Conservation (phyloP, 345 rosid species). For the Punica granatum region DNA sequence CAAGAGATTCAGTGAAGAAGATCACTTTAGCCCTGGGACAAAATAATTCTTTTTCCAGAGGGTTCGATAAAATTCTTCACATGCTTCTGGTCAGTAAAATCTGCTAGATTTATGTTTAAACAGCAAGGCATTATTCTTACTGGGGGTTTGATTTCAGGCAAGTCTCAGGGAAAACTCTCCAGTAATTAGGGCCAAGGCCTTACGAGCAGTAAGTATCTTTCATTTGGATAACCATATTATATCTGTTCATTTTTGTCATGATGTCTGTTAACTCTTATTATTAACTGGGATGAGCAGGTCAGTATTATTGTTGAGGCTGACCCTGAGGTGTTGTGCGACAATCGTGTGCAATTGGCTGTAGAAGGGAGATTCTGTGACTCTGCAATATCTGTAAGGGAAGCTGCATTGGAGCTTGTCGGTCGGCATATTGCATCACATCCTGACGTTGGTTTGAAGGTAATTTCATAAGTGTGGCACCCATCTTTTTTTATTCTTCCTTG, state of each 20-base stretch:
- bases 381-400: slow-evolving; percentile 97
- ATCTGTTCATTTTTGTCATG: slow-evolving; percentile 11
- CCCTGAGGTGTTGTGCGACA: slow-evolving; percentile 92
- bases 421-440: slow-evolving; percentile 98
- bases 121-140: slow-evolving; percentile 17
- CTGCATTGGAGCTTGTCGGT: slow-evolving; percentile 97
- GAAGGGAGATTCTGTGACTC: slow-evolving; percentile 99
- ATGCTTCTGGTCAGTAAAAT: slow-evolving; percentile 85
- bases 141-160: slow-evolving; percentile 45
- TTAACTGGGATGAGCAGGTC: slow-evolving; percentile 41
- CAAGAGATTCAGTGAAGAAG: slow-evolving; percentile 73
- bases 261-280: background rate
- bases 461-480: background rate
- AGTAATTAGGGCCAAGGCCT: slow-evolving; percentile 87
- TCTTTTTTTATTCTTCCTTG: background rate
- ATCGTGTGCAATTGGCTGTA: slow-evolving; percentile 91
- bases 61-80: slow-evolving; percentile 91
- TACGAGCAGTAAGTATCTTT: slow-evolving; percentile 68
- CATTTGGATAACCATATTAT: no score
- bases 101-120: slow-evolving; percentile 16
- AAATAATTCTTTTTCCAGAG: slow-evolving; percentile 90
- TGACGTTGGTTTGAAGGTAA: slow-evolving; percentile 89
- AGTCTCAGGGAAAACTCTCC: slow-evolving; percentile 97
- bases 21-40: slow-evolving; percentile 79
- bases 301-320: slow-evolving; percentile 96